Evolutionary conservation across 1,139 yeast species (phyloP).

Genomic region (Pichia sp.): DNA sequence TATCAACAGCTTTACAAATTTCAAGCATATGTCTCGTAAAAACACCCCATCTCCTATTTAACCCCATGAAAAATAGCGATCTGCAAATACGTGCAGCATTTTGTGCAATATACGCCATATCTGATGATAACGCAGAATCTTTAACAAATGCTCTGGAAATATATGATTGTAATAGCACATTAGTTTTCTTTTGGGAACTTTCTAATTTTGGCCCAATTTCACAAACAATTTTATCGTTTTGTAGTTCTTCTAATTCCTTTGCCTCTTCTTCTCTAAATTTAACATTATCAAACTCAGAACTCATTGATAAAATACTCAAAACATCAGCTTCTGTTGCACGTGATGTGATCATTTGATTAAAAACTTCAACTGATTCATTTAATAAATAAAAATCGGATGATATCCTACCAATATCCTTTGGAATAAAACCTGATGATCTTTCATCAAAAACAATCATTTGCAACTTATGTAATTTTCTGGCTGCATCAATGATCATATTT

Average conservation of each 20-base stretch:
- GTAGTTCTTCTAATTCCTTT: conserved; percentile 57
- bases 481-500: conserved; percentile 71
- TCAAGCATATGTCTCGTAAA: conserved; percentile 68
- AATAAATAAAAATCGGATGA: conserved; percentile 90
- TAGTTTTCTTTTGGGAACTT: conserved; percentile 80
- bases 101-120: conserved; percentile 90
- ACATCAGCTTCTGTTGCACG: conserved; percentile 90
- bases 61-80: conserved; percentile 79
- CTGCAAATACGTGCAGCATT: conserved; percentile 90
- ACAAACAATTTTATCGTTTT: conserved; percentile 62
- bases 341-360: conserved; percentile 79
- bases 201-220: conserved; percentile 77
- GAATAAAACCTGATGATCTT: conserved; percentile 64
- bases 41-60: conserved; percentile 85
- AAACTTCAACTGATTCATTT: conserved; percentile 80
- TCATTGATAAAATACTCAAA: conserved; percentile 81
- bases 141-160: conserved; percentile 67
- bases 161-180: conserved; percentile 78
- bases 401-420: conserved; percentile 89
- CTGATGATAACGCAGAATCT: conserved; percentile 81
- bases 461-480: conserved; percentile 68
- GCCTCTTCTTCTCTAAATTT: conserved; percentile 86
- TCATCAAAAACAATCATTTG: conserved; percentile 96
- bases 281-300: conserved; percentile 89
- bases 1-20: conserved; percentile 81